Base-by-base conservation (phyloP, 2,329 filamentous ascomycete genomes). In the Aspergillus brunneoviolaceus region DNA sequence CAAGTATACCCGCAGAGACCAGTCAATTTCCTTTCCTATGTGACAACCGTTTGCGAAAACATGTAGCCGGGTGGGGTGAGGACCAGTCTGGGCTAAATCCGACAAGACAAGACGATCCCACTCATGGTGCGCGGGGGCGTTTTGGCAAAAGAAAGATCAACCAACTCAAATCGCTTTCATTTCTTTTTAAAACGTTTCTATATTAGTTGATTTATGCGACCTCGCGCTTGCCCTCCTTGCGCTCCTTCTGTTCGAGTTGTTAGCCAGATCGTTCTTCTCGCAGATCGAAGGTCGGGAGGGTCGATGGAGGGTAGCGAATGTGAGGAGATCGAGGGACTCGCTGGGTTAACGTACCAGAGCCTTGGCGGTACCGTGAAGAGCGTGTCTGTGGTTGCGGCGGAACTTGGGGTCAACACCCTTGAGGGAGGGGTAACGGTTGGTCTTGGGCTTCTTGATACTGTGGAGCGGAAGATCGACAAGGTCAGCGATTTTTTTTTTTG, bases 361-460 rank as follows among this genome's bases (percentile, higher is more conserved):
- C 86, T 91, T 96, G 87, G 91, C 92, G 80, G 93, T 99, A 81
- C 95, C 95, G 87, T 98, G 95, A 69, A 98, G 92, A 82, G 95
- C 95, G 88, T 99, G 94, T 86, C 92, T 92, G 87, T 99, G 95
- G 88, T 99, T 99, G 84, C 95, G 90, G 82, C 95, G 90, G 88
- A 99, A 99, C 89, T 99, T 99, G 80, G 95, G 93, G 85, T 99
- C 95, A 81, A 92, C 95, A 76, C 95, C 95, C 81, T 97, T 97
- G 77, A 99, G 89, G 74, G 94, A 98, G 70, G 95, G 95, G 86
- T 99, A 99, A 86, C 95, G 88, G 83, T 93, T 88, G 79, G 95
- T 98, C 89, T 96, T 97, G 70, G 95, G 95, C 90, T 97, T 98
- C 90, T 98, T 98, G 88, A 99, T 99, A 85, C 94, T 97, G 80